These are phyloP conservation scores for Phytophthora aleatoria DNA, from an alignment of 352 stramenopile genomes.

Conservation along the genomic window DNA sequence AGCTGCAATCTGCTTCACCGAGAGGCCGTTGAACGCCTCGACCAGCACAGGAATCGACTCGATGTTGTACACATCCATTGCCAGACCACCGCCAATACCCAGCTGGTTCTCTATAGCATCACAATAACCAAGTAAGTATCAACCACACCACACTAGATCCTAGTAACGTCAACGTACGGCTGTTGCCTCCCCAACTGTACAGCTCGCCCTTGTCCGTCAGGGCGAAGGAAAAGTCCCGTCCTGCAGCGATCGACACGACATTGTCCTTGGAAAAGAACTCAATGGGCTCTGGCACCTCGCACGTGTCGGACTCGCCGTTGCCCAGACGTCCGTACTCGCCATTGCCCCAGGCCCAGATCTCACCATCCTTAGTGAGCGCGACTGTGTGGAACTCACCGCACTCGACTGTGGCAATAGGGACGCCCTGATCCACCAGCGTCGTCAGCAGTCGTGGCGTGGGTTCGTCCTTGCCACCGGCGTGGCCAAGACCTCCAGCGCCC, in stretches of 20 bases:
- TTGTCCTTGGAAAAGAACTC: constrained; percentile 85
- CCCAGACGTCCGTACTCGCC: constrained; percentile 92
- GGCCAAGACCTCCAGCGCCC: constrained; percentile 72
- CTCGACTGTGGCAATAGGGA: constrained; percentile 72
- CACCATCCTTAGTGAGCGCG: constrained; percentile 85
- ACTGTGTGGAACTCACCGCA: constrained; percentile 92
- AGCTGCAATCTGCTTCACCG: constrained; percentile 89
- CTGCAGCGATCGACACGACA: constrained; percentile 73
- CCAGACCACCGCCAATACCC: constrained; percentile 85
- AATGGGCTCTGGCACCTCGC: constrained; percentile 82
- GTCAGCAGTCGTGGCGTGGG: constrained; percentile 65
- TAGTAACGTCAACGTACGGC: constrained; percentile 57
- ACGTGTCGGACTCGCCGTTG: constrained; percentile 87
- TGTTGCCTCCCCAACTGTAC: constrained; percentile 93
- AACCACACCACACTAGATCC: neutral
- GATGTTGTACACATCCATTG: constrained; percentile 95
- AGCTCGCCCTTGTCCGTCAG: constrained; percentile 85
- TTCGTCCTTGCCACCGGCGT: constrained; percentile 78
- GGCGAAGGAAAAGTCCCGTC: constrained; percentile 90
- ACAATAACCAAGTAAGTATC: constrained; percentile 7
- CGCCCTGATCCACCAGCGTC: constrained; percentile 82
- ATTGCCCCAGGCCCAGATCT: constrained; percentile 92
- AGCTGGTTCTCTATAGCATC: constrained; percentile 81
- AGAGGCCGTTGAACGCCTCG: constrained; percentile 68
- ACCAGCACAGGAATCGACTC: constrained; percentile 91